Percentiles rank a stretch among this genome's conserved stretches.
Evolutionary conservation across 306 rosid species (phyloP).

Genomic region (Mucuna pruriens): DNA sequence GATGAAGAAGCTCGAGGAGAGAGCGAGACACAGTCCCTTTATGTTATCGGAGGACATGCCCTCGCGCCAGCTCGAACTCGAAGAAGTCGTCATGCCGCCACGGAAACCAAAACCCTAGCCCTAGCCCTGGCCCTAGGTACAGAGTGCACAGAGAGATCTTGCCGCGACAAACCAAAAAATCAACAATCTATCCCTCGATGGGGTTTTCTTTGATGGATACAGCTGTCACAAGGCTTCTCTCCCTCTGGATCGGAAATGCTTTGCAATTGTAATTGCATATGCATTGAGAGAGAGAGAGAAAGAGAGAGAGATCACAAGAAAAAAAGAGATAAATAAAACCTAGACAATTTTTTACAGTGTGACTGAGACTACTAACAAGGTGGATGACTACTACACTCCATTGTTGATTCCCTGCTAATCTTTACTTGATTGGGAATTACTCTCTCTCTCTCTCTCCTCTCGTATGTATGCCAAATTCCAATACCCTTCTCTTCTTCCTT

Average conservation of each 20-base stretch:
- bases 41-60: constrained; percentile 88
- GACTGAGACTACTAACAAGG: constrained; percentile 29
- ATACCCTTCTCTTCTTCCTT: neutral
- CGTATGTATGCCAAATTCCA: neutral
- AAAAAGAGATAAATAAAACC: neutral
- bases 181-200: neutral
- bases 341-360: constrained; percentile 29
- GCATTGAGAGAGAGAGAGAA: constrained; percentile 4
- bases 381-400: constrained; percentile 44
- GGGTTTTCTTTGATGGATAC: constrained; percentile 33
- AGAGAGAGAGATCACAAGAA: neutral
- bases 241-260: constrained; percentile 42
- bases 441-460: neutral
- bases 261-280: constrained; percentile 8
- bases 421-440: neutral
- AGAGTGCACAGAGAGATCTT: constrained; percentile 1
- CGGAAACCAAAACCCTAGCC: constrained; percentile 42
- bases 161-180: neutral
- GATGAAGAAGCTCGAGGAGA: constrained; percentile 85
- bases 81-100: constrained; percentile 41
- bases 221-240: constrained; percentile 37
- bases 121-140: constrained; percentile 28
- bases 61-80: constrained; percentile 63
- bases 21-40: constrained; percentile 77
- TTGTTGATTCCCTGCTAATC: constrained; percentile 39